Percentiles rank a stretch among this genome's conserved stretches.
These are phyloP conservation scores for Aureobasidium sp. DNA, from an alignment of 2,329 filamentous ascomycete species.

Conservation along the genomic window DNA sequence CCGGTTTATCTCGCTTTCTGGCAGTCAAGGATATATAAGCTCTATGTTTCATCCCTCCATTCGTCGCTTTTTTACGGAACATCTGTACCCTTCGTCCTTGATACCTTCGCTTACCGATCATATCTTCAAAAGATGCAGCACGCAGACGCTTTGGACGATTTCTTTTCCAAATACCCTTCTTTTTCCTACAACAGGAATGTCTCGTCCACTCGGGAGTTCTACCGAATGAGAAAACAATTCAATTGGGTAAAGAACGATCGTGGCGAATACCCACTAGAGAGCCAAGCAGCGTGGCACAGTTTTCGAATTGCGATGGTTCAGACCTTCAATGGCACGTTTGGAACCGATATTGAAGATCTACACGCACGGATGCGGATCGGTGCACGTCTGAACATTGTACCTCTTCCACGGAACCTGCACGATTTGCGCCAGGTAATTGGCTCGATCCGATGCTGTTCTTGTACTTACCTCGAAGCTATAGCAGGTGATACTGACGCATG, in stretches of 20 bases:
- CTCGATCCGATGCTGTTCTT: neutral
- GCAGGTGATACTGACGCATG: neutral
- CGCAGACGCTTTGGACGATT: neutral
- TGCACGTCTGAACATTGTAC: neutral
- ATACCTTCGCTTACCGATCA: neutral
- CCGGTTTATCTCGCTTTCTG: neutral
- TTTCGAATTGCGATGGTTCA: conserved; percentile 6
- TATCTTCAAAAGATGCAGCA: neutral
- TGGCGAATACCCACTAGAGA: neutral
- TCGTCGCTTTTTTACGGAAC: neutral
- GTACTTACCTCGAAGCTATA: neutral
- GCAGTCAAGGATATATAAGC: neutral
- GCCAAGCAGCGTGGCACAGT: neutral
- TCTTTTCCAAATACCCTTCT: neutral
- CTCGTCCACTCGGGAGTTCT: neutral
- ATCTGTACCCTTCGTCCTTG: neutral
- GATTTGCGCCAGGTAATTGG: conserved; percentile 4
- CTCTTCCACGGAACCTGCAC: conserved; percentile 1
- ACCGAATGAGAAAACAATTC: neutral
- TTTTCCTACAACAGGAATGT: neutral
- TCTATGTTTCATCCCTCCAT: neutral
- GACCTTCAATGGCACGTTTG: conserved; percentile 11
- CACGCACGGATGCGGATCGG: neutral
- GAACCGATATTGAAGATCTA: neutral
- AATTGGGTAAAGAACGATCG: neutral